Base-by-base conservation (phyloP, 441 rosid species). In the Isatis lusitanica region DNA sequence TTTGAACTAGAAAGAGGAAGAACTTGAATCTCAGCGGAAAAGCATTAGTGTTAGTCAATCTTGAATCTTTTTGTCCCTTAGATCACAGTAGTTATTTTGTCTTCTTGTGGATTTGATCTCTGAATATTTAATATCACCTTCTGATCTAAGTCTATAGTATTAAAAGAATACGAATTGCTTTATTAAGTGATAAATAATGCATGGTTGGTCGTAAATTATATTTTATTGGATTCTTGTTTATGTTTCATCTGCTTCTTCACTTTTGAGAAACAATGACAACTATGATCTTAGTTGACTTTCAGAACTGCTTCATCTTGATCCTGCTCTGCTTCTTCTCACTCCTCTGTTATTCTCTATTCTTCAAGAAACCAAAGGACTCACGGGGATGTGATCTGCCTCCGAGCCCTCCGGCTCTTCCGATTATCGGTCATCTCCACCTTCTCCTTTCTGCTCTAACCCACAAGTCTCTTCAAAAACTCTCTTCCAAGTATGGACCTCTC, bases 401-500 rank as follows among this genome's bases (percentile, higher is more conserved):
- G 4, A 74, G 62, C 21, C 78, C 78, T 66, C 78, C 78, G 0
- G 57, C 68, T 17, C 56, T 76, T 21, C 80, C 80, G 1, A 33
- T 71, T 57, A 71, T 71, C 1, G 73, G 76, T 21, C 76, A 76
- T 71, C 50, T 58, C 50, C 76, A 76, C 18, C 76, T 31, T 51
- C 42, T 76, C 10, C 50, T 75, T 17, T 68, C 69, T 42, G 2
- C 47, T 36, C 40, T 61, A 12, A 8, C 46, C 16, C 69, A 67
- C 40, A 68, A 74, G 28, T 68, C 74, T 12, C 9, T 74, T 8
- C 67, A 74, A 38, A 66, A 59, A 39, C 51, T 74, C 30, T 66
- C 78, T n/a, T 35, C 55, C 38, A 74, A 60, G 61, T 71, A 78
- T 21, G 86, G 86, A 18, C 81, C 86, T 11, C 60, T 85, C 17